These are phyloP conservation scores for Pholiota molesta DNA, from an alignment of 768 basidiomycete genomes.

Conservation along the genomic window DNA sequence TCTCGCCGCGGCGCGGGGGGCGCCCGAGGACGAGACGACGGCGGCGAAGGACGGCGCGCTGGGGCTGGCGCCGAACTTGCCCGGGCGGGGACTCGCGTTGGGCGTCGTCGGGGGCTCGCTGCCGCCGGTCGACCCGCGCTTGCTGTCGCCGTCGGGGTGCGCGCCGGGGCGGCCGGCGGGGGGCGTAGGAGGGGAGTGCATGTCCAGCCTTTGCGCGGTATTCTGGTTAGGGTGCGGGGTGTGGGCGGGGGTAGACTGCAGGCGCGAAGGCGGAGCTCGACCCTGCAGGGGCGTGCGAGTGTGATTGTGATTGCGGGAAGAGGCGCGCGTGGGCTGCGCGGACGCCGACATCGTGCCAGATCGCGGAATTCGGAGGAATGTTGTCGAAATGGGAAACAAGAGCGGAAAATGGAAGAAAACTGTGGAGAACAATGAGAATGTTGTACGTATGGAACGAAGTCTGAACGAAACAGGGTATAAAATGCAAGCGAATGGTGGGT, in stretches of 20 bases:
- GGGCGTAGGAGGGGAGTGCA: slow-evolving; percentile 16
- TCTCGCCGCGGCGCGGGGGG: slow-evolving; percentile 10
- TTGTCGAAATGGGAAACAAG: slow-evolving; percentile 12
- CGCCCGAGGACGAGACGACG: slow-evolving; percentile 15
- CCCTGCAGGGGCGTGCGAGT: slow-evolving; percentile 10
- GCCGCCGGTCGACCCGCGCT: slow-evolving; percentile 1
- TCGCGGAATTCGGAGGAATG: neutral
- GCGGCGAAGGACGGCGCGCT: slow-evolving; percentile 19
- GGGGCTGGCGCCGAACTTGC: slow-evolving; percentile 14
- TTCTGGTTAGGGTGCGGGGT: slow-evolving; percentile 17
- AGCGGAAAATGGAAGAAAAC: slow-evolving; percentile 7
- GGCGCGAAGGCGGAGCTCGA: slow-evolving; percentile 1
- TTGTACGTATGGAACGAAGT: slow-evolving; percentile 8
- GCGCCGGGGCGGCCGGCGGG: slow-evolving; percentile 7
- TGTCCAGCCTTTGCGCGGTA: slow-evolving; percentile 18
- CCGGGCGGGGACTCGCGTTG: slow-evolving; percentile 2
- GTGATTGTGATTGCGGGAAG: slow-evolving; percentile 19
- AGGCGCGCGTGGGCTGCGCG: slow-evolving; percentile 7
- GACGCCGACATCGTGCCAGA: neutral
- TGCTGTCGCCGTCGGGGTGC: neutral
- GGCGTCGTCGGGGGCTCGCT: slow-evolving; percentile 6
- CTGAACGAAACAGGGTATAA: slow-evolving; percentile 6
- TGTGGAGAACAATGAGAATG: slow-evolving; percentile 13
- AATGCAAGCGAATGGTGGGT: slow-evolving; percentile 10
- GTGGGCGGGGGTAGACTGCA: slow-evolving; percentile 3